A percentile compares a stretch with the other conserved stretches of the same genome.
Conservation (phyloP, 1,284 basidiomycete species). For the Naganishia albida region DNA sequence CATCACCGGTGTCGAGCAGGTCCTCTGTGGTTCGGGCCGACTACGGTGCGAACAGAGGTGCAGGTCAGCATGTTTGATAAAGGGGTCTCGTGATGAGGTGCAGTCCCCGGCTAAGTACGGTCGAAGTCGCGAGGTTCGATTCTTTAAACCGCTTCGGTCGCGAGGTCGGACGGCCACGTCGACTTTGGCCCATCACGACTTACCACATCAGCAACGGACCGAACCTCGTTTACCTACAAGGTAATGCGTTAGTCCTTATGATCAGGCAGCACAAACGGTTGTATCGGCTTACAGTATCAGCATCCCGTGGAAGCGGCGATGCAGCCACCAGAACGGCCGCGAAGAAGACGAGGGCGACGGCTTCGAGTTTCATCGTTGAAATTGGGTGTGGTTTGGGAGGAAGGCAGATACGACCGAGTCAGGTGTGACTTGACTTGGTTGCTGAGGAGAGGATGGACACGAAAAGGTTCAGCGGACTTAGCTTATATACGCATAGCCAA, state of each 20-base stretch:
- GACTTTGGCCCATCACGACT: background rate
- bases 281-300: background rate
- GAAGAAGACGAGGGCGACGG: background rate
- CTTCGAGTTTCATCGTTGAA: background rate
- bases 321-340: background rate
- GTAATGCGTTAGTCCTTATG: background rate
- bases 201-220: background rate
- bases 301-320: background rate
- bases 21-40: background rate
- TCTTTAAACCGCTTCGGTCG: no score
- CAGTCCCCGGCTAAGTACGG: no score
- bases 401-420: no score
- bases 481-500: no score
- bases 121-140: no score
- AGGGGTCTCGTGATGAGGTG: no score
- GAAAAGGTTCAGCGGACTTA: no score
- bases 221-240: background rate
- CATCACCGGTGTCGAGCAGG: background rate
- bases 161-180: no score
- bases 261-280: background rate
- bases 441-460: no score
- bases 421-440: no score
- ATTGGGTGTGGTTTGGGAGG: background rate
- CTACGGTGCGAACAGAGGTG: no score
- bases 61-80: no score